These are phyloP conservation scores for Biancaea sappan DNA, from an alignment of 306 rosid genomes.

Conservation along the genomic window DNA sequence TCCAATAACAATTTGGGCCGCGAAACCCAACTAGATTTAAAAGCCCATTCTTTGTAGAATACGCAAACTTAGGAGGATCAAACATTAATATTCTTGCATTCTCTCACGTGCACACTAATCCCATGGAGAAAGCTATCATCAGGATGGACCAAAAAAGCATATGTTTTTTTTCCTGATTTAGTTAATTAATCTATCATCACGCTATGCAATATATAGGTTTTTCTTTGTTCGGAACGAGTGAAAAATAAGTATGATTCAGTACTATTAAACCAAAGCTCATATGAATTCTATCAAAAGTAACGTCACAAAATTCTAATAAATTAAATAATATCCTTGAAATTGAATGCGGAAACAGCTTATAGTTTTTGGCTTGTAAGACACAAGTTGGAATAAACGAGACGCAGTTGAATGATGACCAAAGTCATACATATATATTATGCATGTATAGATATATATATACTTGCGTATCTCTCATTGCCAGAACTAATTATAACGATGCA, in stretches of 20 bases:
- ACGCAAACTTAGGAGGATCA: background rate
- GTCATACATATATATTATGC: background rate
- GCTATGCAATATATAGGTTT: too few species aligned
- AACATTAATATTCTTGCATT: background rate
- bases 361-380: conserved; percentile 30
- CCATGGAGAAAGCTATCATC: too few species aligned
- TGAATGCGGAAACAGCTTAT: background rate
- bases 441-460: too few species aligned
- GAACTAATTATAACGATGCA: background rate
- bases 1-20: background rate
- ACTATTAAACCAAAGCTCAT: too few species aligned
- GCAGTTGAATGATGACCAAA: conserved; percentile 9
- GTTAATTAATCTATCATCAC: too few species aligned
- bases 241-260: too few species aligned
- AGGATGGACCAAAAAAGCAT: too few species aligned
- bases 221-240: too few species aligned
- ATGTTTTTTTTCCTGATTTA: background rate
- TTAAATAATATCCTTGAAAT: background rate
- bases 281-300: too few species aligned
- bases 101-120: too few species aligned
- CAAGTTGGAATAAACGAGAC: conserved; percentile 30
- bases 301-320: too few species aligned
- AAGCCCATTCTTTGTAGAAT: background rate
- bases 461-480: conserved; percentile 39
- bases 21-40: background rate